Conservation (phyloP, 495 filamentous ascomycete genomes). For the Podospora tetraspora region DNA sequence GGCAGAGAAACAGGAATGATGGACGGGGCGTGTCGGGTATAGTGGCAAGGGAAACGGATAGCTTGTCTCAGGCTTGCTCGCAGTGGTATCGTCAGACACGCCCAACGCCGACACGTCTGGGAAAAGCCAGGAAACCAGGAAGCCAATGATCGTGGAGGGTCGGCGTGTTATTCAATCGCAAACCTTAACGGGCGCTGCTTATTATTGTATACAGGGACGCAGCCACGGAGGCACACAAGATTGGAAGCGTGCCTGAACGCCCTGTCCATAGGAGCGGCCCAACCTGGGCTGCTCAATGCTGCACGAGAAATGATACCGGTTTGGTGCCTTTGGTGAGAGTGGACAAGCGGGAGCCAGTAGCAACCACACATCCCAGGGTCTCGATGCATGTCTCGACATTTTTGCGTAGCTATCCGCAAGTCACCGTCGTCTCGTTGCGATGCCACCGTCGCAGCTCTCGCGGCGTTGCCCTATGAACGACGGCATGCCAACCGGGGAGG, state of each 20-base stretch:
- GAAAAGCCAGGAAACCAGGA: neutral
- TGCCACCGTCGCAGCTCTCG: constrained; percentile 5
- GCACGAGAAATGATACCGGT: constrained; percentile 17
- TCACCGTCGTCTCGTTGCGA: neutral
- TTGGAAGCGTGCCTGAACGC: constrained; percentile 2
- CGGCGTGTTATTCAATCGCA: constrained; percentile 15
- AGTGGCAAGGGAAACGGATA: constrained; percentile 4
- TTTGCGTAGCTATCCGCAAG: neutral
- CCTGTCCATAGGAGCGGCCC: neutral
- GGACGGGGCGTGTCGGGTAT: constrained; percentile 5
- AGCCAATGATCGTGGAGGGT: constrained; percentile 16
- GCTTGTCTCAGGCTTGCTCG: constrained; percentile 21
- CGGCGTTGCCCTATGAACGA: constrained; percentile 1
- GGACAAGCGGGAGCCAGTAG: neutral
- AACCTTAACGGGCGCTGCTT: constrained; percentile 15
- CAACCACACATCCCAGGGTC: constrained; percentile 8
- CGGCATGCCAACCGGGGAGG: neutral
- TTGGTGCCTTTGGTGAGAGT: constrained; percentile 3
- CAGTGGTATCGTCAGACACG: constrained; percentile 15
- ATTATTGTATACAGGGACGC: neutral
- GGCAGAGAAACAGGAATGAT: neutral
- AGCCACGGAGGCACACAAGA: neutral
- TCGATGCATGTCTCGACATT: constrained; percentile 11
- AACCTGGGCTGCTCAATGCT: neutral
- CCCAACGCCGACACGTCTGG: neutral